These are phyloP conservation scores for Fusarium equiseti DNA, from an alignment of 2,329 filamentous ascomycete genomes.

Conservation along the genomic window DNA sequence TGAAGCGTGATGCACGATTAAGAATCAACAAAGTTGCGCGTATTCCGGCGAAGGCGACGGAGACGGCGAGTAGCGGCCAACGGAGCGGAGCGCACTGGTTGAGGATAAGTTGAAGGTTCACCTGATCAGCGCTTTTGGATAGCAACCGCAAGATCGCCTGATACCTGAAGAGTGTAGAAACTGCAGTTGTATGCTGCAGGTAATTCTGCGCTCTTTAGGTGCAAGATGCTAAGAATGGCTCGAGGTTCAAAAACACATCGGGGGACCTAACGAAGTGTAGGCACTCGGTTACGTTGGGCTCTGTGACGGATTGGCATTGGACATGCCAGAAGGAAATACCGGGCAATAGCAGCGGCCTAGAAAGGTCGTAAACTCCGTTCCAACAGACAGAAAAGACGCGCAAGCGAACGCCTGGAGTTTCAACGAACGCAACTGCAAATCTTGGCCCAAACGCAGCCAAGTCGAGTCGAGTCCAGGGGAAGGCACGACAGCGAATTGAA, in stretches of 20 bases:
- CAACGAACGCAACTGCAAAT: slow-evolving; percentile 21
- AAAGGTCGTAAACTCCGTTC: slow-evolving; percentile 4
- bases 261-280: neutral
- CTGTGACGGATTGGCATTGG: slow-evolving; percentile 5
- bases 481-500: slow-evolving; percentile 38
- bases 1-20: slow-evolving; percentile 24
- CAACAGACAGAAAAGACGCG: slow-evolving; percentile 12
- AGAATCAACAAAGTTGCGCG: slow-evolving; percentile 14
- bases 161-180: slow-evolving; percentile 2
- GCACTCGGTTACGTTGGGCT: slow-evolving; percentile 11
- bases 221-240: slow-evolving; percentile 26
- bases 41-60: slow-evolving; percentile 40
- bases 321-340: slow-evolving; percentile 18
- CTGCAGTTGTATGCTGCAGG: neutral
- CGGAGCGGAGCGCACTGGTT: slow-evolving; percentile 30
- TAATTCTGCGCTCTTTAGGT: slow-evolving; percentile 25
- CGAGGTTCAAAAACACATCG: slow-evolving; percentile 18
- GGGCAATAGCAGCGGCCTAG: slow-evolving; percentile 25
- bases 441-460: slow-evolving; percentile 8
- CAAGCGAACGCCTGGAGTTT: slow-evolving; percentile 32
- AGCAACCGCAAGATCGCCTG: slow-evolving; percentile 20
- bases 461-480: slow-evolving; percentile 3
- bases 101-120: slow-evolving; percentile 29
- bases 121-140: slow-evolving; percentile 22
- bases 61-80: slow-evolving; percentile 36